phyloP scores from a whole-genome alignment of 345 rosid species.

The Lepidium africanum region DNA sequence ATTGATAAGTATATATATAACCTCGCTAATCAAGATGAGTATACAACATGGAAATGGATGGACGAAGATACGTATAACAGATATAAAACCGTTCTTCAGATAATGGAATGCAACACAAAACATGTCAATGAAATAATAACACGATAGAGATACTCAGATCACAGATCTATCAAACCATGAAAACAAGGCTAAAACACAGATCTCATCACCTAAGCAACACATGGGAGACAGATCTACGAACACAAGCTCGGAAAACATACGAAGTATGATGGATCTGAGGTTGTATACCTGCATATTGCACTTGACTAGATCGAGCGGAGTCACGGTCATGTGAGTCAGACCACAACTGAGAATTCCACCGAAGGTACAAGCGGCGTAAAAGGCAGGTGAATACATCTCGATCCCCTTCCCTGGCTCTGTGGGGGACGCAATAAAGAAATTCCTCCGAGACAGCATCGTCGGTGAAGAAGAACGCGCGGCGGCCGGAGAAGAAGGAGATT shows the following conservation, averaged over 20 bases:
- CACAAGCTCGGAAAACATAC: neutral
- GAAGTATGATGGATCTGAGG: neutral
- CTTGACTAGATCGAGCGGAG: slow-evolving; percentile 99
- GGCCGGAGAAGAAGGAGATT: slow-evolving; percentile 16
- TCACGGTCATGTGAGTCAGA: slow-evolving; percentile 85
- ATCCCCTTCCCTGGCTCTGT: slow-evolving; percentile 63
- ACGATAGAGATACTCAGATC: neutral
- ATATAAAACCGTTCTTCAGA: neutral
- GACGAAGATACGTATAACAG: neutral
- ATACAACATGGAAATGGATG: neutral
- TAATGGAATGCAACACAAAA: neutral
- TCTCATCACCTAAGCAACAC: slow-evolving; percentile 11
- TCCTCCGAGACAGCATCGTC: slow-evolving; percentile 14
- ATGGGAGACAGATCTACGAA: neutral
- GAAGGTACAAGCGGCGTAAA: slow-evolving; percentile 79
- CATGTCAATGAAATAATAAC: neutral
- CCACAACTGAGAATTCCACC: slow-evolving; percentile 98
- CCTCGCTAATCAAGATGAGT: neutral
- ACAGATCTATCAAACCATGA: neutral
- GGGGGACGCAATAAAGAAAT: slow-evolving; percentile 44
- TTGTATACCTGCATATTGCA: slow-evolving; percentile 90
- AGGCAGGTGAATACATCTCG: slow-evolving; percentile 83
- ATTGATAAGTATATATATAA: neutral
- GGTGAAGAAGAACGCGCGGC: slow-evolving; percentile 17
- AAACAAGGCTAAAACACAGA: neutral